Evolutionary conservation across 306 rosid species (phyloP), one percentile per base, ranked within the genome.

Genomic region (Fagus crenata): DNA sequence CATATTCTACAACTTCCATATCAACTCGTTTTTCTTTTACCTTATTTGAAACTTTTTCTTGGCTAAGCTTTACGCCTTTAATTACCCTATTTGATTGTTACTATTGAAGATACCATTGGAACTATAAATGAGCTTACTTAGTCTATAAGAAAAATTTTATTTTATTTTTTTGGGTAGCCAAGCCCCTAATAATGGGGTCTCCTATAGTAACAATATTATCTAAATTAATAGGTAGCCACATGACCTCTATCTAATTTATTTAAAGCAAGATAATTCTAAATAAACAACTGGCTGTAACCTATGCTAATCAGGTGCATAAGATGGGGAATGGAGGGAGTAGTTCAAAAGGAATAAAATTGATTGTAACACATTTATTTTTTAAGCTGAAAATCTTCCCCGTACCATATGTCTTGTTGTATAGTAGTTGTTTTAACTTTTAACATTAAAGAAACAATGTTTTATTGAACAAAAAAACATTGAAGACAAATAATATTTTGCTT

Each of bases 261-360:
- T 60, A 71, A 73, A 73, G 61, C 68, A 68, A 80, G 75, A 54
- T 63, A 64, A 40, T 73, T 74, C 78, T 69, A 83, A 83, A 77
- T 77, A 77, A 49, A 74, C n/a, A 63, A 22, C 77, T 69, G 75
- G 73, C 67, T 78, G 67, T 78, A 59, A 73, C 76, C 39, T 67
- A 63, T 36, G 75, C 69, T 37, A 71, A 82, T 53, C 59, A 72
- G 59, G 81, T 36, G 55, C 76, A 65, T 69, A 5, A 74, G 60
- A 75, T 40, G 35, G 14, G 22, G 22, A 54, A 72, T 72, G 5
- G 67, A 74, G 76, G 80, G 90, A 81, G 91, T 81, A 87, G 91
- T 84, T 88, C 51, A 78, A 87, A 89, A 79, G 88, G 93, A 87
- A 85, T 77, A 75, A 72, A 67, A 59, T 64, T 85, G 86, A 90